phyloP scores from a whole-genome alignment of 768 basidiomycete genomes.

The Trametes cubensis region DNA sequence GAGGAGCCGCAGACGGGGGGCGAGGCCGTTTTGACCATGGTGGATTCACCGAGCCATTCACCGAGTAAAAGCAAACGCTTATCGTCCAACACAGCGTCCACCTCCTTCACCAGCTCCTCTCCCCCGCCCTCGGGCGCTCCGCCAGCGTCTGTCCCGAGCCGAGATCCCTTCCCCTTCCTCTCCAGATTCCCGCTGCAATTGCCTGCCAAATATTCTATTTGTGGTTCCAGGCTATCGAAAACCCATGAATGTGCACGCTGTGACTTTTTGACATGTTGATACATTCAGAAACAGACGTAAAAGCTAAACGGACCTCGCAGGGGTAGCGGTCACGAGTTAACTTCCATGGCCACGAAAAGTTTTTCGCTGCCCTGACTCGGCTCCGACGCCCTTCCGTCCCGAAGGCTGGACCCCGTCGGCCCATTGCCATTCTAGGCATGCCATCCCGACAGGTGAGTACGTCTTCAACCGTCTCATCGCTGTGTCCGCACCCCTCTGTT shows the following conservation, averaged over 20 bases:
- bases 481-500: not conserved
- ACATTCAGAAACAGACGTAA: not conserved
- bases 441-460: not conserved
- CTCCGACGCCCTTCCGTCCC: constrained; percentile 25
- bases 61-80: constrained; percentile 37
- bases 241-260: not conserved
- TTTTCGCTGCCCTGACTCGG: constrained; percentile 33
- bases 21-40: constrained; percentile 26
- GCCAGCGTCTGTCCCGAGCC: constrained; percentile 2
- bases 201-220: not conserved
- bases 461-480: not conserved
- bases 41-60: constrained; percentile 43
- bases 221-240: not conserved
- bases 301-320: constrained; percentile 20
- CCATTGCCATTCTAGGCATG: constrained; percentile 17
- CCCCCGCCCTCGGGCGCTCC: constrained; percentile 28
- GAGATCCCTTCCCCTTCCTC: not conserved
- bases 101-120: constrained; percentile 16
- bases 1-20: constrained; percentile 8
- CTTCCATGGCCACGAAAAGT: constrained; percentile 28
- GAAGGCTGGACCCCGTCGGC: constrained; percentile 11
- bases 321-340: constrained; percentile 10
- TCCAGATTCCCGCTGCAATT: not conserved
- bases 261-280: not conserved
- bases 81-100: constrained; percentile 29